phyloP scores from a whole-genome alignment of 495 filamentous ascomycete genomes.

The Aspergillus diversus region DNA sequence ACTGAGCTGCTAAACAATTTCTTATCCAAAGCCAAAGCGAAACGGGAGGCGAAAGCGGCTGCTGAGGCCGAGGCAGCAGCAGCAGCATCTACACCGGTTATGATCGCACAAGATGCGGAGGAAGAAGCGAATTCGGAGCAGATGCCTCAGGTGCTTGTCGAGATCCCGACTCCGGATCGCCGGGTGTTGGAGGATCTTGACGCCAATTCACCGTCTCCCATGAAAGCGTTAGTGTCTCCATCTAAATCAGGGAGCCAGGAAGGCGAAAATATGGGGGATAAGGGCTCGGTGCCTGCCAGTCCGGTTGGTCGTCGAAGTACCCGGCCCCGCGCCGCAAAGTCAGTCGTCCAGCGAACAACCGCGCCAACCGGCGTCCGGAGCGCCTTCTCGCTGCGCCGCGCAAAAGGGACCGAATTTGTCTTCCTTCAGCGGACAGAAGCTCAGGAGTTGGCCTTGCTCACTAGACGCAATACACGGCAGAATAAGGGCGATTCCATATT shows the following conservation, averaged over 20 bases:
- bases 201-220: constrained; percentile 57
- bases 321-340: constrained; percentile 38
- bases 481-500: constrained; percentile 59
- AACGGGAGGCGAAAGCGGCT: constrained; percentile 55
- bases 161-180: constrained; percentile 46
- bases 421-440: constrained; percentile 60
- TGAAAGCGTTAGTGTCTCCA: constrained; percentile 41
- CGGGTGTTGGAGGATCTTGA: constrained; percentile 56
- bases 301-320: constrained; percentile 46
- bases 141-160: constrained; percentile 26
- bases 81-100: constrained; percentile 16
- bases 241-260: constrained; percentile 29
- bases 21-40: constrained; percentile 61
- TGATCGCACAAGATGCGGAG: constrained; percentile 32
- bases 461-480: constrained; percentile 58
- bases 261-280: constrained; percentile 23
- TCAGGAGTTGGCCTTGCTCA: constrained; percentile 58
- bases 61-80: constrained; percentile 18
- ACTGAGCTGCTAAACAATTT: constrained; percentile 64
- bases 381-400: constrained; percentile 57
- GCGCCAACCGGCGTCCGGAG: constrained; percentile 41
- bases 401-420: constrained; percentile 58
- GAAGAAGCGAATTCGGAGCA: constrained; percentile 25
- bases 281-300: constrained; percentile 30
- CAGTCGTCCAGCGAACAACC: constrained; percentile 25